A percentile compares a stretch with the other conserved stretches of the same genome.
Evolutionary conservation across 345 rosid species (phyloP).

Genomic region (Camelina neglecta): DNA sequence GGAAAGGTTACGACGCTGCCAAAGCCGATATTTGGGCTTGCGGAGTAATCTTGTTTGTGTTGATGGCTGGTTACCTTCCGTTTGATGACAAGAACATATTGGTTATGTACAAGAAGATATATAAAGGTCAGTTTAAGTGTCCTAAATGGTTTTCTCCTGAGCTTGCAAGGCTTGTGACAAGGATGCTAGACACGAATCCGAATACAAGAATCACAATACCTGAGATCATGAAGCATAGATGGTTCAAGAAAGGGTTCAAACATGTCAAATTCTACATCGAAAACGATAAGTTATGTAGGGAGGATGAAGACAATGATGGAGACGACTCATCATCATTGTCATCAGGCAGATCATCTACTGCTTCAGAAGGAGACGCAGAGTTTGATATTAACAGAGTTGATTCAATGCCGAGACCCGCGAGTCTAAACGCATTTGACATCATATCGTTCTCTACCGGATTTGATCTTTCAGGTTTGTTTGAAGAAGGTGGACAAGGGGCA

Average conservation of each 20-base stretch:
- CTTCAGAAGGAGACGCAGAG: slow-evolving; percentile 41
- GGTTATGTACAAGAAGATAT: slow-evolving; percentile 80
- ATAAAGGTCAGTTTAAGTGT: slow-evolving; percentile 73
- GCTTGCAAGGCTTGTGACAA: slow-evolving; percentile 60
- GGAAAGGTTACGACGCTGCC: slow-evolving; percentile 86
- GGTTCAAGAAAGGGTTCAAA: slow-evolving; percentile 73
- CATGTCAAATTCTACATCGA: slow-evolving; percentile 59
- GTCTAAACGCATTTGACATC: slow-evolving; percentile 81
- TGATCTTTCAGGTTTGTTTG: slow-evolving; percentile 71
- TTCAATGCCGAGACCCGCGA: slow-evolving; percentile 63
- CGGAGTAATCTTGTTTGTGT: slow-evolving; percentile 80
- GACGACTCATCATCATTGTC: slow-evolving; percentile 41
- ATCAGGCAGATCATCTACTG: slow-evolving; percentile 49
- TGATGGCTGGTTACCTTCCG: slow-evolving; percentile 83
- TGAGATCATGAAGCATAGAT: slow-evolving; percentile 67
- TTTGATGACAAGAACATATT: slow-evolving; percentile 80
- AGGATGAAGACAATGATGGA: slow-evolving; percentile 44
- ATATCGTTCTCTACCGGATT: slow-evolving; percentile 82
- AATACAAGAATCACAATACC: slow-evolving; percentile 76
- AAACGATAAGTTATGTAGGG: slow-evolving; percentile 44
- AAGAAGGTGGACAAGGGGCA: slow-evolving; percentile 63
- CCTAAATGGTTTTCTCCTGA: slow-evolving; percentile 88
- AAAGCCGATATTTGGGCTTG: slow-evolving; percentile 96
- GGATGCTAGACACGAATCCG: slow-evolving; percentile 81
- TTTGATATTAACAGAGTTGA: slow-evolving; percentile 38